Conservation (phyloP, 441 rosid genomes). For the Pelargonium cotyledonis region DNA sequence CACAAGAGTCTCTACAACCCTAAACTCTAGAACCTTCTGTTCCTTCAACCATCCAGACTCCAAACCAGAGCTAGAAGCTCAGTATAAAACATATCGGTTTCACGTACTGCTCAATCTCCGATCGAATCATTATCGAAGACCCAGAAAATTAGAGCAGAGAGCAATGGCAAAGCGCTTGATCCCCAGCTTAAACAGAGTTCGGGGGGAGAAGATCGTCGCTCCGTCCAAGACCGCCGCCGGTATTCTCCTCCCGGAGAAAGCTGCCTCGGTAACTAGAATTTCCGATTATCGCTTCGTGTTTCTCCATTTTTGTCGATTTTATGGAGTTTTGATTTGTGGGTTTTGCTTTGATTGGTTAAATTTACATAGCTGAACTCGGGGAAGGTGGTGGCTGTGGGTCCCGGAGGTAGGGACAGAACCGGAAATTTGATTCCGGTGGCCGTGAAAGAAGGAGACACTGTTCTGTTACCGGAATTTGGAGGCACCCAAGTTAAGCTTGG, state of each 20-base stretch:
- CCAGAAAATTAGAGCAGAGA: too few species aligned
- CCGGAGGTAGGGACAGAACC: constrained; percentile 47
- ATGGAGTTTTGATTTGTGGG: too few species aligned
- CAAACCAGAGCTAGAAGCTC: too few species aligned
- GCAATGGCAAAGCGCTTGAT: constrained; percentile 80
- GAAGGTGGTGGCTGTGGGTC: constrained; percentile 59
- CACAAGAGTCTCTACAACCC: too few species aligned
- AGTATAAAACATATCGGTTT: too few species aligned
- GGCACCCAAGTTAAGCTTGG: constrained; percentile 64
- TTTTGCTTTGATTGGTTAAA: too few species aligned
- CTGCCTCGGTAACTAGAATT: constrained; percentile 64
- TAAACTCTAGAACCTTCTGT: too few species aligned
- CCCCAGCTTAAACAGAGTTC: constrained; percentile 55
- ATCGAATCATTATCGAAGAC: too few species aligned
- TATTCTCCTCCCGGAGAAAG: constrained; percentile 61
- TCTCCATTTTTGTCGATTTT: too few species aligned
- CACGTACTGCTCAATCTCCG: too few species aligned
- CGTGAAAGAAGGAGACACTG: constrained; percentile 65
- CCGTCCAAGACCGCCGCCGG: constrained; percentile 62
- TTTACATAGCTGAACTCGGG: constrained; percentile 58
- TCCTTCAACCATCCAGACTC: too few species aligned
- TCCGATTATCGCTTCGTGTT: too few species aligned
- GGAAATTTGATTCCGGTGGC: constrained; percentile 49
- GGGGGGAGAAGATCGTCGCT: constrained; percentile 61
- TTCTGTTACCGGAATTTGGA: constrained; percentile 56